A percentile compares a stretch with the other conserved stretches of the same genome.
These are phyloP conservation scores for Saprolegnia parasitica DNA, from an alignment of 352 stramenopile species.

Conservation along the genomic window DNA sequence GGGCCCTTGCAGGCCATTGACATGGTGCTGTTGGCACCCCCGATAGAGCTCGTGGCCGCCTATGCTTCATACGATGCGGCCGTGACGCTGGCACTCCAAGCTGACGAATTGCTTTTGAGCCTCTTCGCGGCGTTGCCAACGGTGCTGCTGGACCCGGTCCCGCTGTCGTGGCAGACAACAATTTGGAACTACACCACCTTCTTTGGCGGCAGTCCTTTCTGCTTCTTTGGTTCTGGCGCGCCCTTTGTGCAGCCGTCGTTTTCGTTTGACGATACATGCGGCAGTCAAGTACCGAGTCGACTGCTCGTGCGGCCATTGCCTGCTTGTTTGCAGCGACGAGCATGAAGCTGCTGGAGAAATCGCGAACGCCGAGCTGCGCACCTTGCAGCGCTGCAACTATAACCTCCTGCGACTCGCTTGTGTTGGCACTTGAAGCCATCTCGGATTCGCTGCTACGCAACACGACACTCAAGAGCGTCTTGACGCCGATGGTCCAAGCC, in stretches of 20 bases:
- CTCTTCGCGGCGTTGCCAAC: neutral
- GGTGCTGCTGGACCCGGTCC: neutral
- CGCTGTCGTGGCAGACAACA: neutral
- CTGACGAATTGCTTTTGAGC: neutral
- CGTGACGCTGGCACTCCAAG: neutral
- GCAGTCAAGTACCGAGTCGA: neutral
- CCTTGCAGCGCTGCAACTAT: neutral
- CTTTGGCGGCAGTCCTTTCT: neutral
- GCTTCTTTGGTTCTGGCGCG: neutral
- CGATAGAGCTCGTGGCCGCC: neutral
- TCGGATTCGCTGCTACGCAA: neutral
- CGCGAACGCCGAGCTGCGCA: neutral
- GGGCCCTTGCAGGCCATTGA: neutral
- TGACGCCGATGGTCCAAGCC: neutral
- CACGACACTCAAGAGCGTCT: neutral
- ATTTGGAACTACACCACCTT: constrained; percentile 1
- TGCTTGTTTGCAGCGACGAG: neutral
- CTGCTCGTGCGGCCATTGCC: neutral
- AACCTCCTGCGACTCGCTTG: neutral
- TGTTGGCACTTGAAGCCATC: no score
- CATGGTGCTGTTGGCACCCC: neutral
- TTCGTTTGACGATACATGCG: neutral
- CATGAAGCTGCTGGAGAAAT: neutral
- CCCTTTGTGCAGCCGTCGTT: constrained; percentile 4
- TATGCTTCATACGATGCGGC: no score